phyloP scores from a whole-genome alignment of 2,329 filamentous ascomycete species.

The Fusarium agapanthi region DNA sequence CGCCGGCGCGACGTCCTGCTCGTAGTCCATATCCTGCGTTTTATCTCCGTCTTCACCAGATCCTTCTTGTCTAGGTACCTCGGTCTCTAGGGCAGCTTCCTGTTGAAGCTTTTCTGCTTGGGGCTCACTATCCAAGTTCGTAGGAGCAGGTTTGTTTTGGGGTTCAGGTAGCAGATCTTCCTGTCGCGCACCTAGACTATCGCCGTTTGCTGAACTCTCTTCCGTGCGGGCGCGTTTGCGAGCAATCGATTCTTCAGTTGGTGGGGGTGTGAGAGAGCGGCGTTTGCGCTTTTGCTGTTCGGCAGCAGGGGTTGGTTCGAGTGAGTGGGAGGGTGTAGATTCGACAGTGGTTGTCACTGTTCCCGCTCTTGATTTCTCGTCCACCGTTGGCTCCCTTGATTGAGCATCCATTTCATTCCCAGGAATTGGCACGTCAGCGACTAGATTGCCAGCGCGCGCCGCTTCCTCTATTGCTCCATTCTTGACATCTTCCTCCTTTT shows the following conservation, averaged over 20 bases:
- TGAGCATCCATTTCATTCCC: constrained; percentile 16
- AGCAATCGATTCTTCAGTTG: constrained; percentile 60
- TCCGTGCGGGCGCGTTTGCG: constrained; percentile 64
- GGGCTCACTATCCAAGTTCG: constrained; percentile 20
- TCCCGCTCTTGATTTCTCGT: constrained; percentile 18
- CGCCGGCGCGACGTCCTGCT: constrained; percentile 60
- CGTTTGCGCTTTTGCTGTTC: constrained; percentile 70
- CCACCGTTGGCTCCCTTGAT: constrained; percentile 2
- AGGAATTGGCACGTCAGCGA: constrained; percentile 2
- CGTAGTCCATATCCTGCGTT: constrained; percentile 45
- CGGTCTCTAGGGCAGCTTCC: neutral
- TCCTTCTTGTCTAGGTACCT: neutral
- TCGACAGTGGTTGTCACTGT: constrained; percentile 18
- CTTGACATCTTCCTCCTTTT: constrained; percentile 8
- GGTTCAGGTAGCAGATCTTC: constrained; percentile 11
- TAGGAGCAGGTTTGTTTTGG: constrained; percentile 17
- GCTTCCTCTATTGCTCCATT: constrained; percentile 11
- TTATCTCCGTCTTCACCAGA: constrained; percentile 11
- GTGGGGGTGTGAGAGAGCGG: constrained; percentile 69
- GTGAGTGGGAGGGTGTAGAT: constrained; percentile 9
- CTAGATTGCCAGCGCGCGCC: neutral
- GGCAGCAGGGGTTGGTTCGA: constrained; percentile 17
- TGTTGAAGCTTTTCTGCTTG: constrained; percentile 3
- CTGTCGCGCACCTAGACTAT: constrained; percentile 12
- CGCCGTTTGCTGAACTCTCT: constrained; percentile 24